Evolutionary conservation across 371 early-diverging fungal species (phyloP), one percentile per base, ranked within the genome.

Genomic region (Nematocida major): DNA sequence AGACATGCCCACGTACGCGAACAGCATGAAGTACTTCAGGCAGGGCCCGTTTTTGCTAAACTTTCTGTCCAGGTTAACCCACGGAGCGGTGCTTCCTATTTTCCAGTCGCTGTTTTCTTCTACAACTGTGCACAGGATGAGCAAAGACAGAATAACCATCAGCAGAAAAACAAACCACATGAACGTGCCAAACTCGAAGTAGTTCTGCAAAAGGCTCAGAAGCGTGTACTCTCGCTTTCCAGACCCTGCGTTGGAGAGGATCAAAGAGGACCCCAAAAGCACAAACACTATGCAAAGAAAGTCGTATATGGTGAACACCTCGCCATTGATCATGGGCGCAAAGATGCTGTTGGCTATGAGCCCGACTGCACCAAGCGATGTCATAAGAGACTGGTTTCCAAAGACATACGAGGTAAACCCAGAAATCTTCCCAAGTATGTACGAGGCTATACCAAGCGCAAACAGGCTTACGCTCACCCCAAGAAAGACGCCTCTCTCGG

Each of bases 321-420:
- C 92, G 59, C 88, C 84, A 85, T 92, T 91, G 49, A 92, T 87
- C 30, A 90, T 59, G 0, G 92, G 92, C 0, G 92, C 92, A 48
- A 91, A 85, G 45, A 92, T 88, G 45, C 89, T 89, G 66, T 92
- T 92, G 2, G 89, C 87, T 5, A 92, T 89, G 20, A 92, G 85
- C 0, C 92, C 89, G 3, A 90, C 86, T 2, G 90, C 89, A 36
- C 91, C 89, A 34, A 91, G 86, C 2, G 90, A 90, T 0, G 91
- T 91, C 11, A 91, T 86, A 30, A 92, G 82, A 0, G 91, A 91
- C 84, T 92, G 92, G 2, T 91, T 89, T 3, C 92, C 92, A 80
- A 90, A 92, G 43, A 90, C 87, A 65, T 91, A 84, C 0, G 91
- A 90, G 30, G 87, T 79, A 73, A 91, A 91, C 68, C 89, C 88